Evolutionary conservation across 352 stramenopile genomes (phyloP).

Genomic region (Phytophthora macrochlamydospora): DNA sequence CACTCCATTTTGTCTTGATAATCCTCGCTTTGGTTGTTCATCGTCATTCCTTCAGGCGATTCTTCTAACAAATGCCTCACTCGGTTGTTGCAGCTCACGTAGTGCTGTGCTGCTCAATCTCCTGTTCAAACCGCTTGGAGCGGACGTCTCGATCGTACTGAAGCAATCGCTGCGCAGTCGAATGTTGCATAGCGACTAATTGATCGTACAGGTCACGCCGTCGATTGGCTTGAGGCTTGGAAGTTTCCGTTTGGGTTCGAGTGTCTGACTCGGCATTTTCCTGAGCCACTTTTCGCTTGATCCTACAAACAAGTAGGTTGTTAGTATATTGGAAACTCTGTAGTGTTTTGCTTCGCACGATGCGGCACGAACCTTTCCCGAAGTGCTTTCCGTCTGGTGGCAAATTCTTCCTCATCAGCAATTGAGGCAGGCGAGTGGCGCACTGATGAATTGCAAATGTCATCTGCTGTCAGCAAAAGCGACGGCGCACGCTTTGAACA

Average conservation of each 20-base stretch:
- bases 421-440: conserved; percentile 5
- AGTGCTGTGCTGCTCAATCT: conserved; percentile 30
- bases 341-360: not conserved
- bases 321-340: not conserved
- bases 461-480: conserved; percentile 13
- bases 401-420: conserved; percentile 25
- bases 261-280: conserved; percentile 20
- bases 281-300: conserved; percentile 27
- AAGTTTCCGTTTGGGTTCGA: conserved; percentile 4
- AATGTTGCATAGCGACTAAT: conserved; percentile 36
- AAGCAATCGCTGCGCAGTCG: conserved; percentile 29
- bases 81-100: conserved; percentile 51
- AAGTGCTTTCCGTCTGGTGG: conserved; percentile 24
- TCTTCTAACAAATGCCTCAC: conserved; percentile 39
- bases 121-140: conserved; percentile 9
- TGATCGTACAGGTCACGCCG: conserved; percentile 53
- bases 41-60: conserved; percentile 7
- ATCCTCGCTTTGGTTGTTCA: conserved; percentile 10
- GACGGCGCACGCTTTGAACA: conserved; percentile 1
- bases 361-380: conserved; percentile 32
- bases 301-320: conserved; percentile 8
- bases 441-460: not conserved
- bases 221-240: conserved; percentile 11
- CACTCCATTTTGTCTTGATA: not conserved
- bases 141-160: conserved; percentile 20